A percentile compares a stretch with the other conserved stretches of the same genome.
Evolutionary conservation across 225 moss, liverwort and hornwort genomes (phyloP).

Genomic region (Marchantia polymorpha): DNA sequence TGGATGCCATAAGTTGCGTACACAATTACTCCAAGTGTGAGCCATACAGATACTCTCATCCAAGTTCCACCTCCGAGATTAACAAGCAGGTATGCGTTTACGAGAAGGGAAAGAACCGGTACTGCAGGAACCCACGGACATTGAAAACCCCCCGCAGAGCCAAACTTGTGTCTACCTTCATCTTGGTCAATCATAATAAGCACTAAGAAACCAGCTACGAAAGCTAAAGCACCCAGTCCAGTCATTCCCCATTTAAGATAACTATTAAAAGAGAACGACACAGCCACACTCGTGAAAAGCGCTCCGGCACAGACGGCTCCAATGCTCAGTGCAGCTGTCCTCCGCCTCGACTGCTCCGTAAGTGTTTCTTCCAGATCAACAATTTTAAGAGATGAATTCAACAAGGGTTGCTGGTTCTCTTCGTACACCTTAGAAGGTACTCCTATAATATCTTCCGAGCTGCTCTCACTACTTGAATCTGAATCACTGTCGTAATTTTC

Average conservation of each 20-base stretch:
- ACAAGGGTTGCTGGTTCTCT: not conserved
- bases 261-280: conserved; percentile 54
- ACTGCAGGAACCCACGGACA: conserved; percentile 82
- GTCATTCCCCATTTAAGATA: conserved; percentile 68
- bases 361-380: conserved; percentile 28
- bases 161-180: conserved; percentile 74
- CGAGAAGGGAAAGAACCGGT: conserved; percentile 64
- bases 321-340: conserved; percentile 64
- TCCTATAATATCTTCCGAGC: not conserved
- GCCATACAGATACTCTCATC: conserved; percentile 75
- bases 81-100: conserved; percentile 77
- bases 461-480: not conserved
- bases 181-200: conserved; percentile 78
- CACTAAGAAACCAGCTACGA: conserved; percentile 55
- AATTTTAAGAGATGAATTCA: not conserved
- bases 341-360: conserved; percentile 75
- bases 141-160: conserved; percentile 87
- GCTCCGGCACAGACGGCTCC: conserved; percentile 59
- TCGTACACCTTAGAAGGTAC: not conserved
- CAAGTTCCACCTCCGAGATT: conserved; percentile 80
- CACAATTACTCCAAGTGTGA: conserved; percentile 58
- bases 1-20: conserved; percentile 64
- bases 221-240: conserved; percentile 48
- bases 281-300: conserved; percentile 54
- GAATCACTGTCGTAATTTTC: conserved; percentile 4